phyloP scores from a whole-genome alignment of 1,139 yeast species.

The Hyphopichia burtonii region DNA sequence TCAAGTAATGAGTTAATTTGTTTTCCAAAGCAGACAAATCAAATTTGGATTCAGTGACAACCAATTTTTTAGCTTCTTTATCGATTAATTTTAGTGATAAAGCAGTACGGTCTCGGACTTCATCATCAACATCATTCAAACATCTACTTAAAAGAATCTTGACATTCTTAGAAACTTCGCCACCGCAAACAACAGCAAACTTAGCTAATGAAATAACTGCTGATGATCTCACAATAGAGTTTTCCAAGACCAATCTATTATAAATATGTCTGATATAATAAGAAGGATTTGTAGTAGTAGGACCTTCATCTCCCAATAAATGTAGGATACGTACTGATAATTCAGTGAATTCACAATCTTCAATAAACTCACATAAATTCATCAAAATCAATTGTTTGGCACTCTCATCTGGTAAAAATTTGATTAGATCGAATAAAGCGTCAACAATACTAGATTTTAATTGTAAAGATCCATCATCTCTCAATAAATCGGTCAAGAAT shows the following conservation, averaged over 20 bases:
- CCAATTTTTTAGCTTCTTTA: slow-evolving; percentile 49
- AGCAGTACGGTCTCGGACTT: slow-evolving; percentile 97
- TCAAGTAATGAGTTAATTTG: slow-evolving; percentile 71
- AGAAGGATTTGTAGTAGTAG: slow-evolving; percentile 81
- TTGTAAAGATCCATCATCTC: slow-evolving; percentile 86
- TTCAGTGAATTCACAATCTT: slow-evolving; percentile 96
- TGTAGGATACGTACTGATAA: slow-evolving; percentile 88
- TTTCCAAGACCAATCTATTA: slow-evolving; percentile 93
- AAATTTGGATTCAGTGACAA: slow-evolving; percentile 67
- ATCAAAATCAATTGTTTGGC: slow-evolving; percentile 85
- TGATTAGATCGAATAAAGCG: slow-evolving; percentile 85
- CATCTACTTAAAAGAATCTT: slow-evolving; percentile 78
- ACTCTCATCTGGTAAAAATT: slow-evolving; percentile 68
- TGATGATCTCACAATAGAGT: slow-evolving; percentile 91
- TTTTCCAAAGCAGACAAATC: slow-evolving; percentile 77
- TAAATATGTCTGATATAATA: slow-evolving; percentile 93
- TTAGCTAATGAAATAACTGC: slow-evolving; percentile 92
- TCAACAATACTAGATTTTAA: slow-evolving; percentile 89
- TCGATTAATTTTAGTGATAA: slow-evolving; percentile 71
- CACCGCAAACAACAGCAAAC: slow-evolving; percentile 80
- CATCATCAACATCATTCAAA: slow-evolving; percentile 88
- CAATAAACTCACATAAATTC: slow-evolving; percentile 93
- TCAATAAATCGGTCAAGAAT: slow-evolving; percentile 79
- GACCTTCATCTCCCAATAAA: slow-evolving; percentile 92
- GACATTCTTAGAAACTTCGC: slow-evolving; percentile 65